Percentiles rank a stretch among this genome's conserved stretches.
Conservation (phyloP, 208 protist species). For the Phytomonas francai region DNA sequence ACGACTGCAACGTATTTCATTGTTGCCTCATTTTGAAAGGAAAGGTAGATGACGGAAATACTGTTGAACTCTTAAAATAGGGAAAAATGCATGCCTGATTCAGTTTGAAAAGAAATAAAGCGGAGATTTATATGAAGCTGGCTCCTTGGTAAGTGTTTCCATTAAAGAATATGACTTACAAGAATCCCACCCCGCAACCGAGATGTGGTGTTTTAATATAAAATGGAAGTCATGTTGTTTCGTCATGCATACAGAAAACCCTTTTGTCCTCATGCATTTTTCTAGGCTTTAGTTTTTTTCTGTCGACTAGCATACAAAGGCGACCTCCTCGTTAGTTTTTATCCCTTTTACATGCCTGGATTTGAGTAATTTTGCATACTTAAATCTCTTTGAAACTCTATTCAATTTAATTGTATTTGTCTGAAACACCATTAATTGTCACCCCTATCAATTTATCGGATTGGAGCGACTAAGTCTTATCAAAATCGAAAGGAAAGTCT, state of each 20-base stretch:
- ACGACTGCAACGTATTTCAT: background rate
- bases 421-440: background rate
- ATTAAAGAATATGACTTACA: background rate
- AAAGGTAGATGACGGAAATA: background rate
- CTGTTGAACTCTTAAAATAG: slow-evolving; percentile 1
- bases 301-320: background rate
- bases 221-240: background rate
- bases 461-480: background rate
- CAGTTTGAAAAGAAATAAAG: background rate
- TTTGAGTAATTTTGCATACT: background rate
- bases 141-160: background rate
- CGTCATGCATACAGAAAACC: background rate
- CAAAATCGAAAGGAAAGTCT: background rate
- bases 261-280: background rate
- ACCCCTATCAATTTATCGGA: background rate
- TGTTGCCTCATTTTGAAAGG: background rate
- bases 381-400: background rate
- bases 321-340: background rate
- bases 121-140: background rate
- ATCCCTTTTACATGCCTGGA: background rate
- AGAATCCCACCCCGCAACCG: background rate
- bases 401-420: background rate
- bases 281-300: background rate
- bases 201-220: background rate
- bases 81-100: background rate